Evolutionary conservation across 305 asterid species (phyloP).

Genomic region (Solanum chacoense): DNA sequence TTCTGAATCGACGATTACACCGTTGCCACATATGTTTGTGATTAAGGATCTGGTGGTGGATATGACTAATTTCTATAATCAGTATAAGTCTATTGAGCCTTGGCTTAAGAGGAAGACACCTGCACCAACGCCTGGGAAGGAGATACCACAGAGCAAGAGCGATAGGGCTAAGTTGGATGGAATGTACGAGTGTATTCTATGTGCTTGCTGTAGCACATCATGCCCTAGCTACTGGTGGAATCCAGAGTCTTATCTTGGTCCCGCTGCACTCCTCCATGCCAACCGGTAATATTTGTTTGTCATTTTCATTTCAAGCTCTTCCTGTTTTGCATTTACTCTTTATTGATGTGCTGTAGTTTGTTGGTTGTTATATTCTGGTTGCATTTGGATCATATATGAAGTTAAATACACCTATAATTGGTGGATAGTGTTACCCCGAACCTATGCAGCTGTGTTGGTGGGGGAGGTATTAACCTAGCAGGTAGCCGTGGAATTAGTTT

Average conservation of each 20-base stretch:
- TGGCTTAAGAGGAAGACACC: constrained; percentile 86
- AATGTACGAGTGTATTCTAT: constrained; percentile 91
- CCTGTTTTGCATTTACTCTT: background rate
- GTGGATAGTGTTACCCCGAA: background rate
- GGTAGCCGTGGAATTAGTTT: background rate
- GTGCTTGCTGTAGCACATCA: constrained; percentile 94
- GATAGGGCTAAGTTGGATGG: constrained; percentile 94
- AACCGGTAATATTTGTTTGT: constrained; percentile 35
- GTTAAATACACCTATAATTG: background rate
- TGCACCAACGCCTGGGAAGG: constrained; percentile 54
- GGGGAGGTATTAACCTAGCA: background rate
- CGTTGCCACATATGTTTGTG: constrained; percentile 94
- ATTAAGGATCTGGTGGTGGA: constrained; percentile 93
- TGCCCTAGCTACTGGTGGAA: constrained; percentile 99
- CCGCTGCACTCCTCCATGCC: constrained; percentile 92
- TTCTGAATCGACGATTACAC: constrained; percentile 45
- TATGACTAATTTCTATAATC: constrained; percentile 92
- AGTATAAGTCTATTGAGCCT: constrained; percentile 91
- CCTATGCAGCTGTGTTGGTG: background rate
- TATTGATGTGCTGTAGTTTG: background rate
- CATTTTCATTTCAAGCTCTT: background rate
- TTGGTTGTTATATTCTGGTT: background rate
- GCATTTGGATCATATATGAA: background rate
- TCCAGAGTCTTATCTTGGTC: constrained; percentile 92
- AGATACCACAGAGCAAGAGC: constrained; percentile 67